Conservation (phyloP, 352 stramenopile genomes). For the Lagenidium sp. region DNA sequence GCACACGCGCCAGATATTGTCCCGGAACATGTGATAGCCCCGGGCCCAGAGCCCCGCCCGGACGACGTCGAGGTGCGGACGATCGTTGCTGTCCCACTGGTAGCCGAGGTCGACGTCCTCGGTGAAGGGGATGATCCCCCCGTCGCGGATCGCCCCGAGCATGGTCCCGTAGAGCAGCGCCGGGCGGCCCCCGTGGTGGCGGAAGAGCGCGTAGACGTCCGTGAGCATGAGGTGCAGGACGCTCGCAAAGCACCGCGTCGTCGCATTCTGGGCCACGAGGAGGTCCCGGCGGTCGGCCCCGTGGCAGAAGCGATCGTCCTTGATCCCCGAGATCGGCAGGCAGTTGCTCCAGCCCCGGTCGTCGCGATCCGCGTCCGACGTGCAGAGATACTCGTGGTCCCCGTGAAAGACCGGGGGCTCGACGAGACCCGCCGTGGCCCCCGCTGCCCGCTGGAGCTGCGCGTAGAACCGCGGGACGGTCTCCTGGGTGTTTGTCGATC, state of each 20-base stretch:
- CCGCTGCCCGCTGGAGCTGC: no score
- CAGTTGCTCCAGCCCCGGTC: constrained; percentile 28
- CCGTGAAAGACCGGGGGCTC: no score
- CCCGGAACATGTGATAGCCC: constrained; percentile 33
- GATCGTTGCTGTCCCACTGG: neutral
- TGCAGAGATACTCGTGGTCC: no score
- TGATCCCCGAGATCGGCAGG: constrained; percentile 16
- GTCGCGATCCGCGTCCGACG: no score
- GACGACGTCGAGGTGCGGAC: constrained; percentile 3
- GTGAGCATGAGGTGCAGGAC: constrained; percentile 28
- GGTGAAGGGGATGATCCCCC: constrained; percentile 26
- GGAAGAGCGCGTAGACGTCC: constrained; percentile 22
- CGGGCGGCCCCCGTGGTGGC: constrained; percentile 5
- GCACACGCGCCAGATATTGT: constrained; percentile 30
- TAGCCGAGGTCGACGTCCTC: constrained; percentile 29
- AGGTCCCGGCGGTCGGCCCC: constrained; percentile 18
- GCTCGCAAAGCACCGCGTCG: constrained; percentile 17
- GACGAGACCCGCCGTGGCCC: no score
- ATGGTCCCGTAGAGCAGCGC: constrained; percentile 23
- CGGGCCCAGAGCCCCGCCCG: constrained; percentile 15
- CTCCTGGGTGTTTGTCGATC: no score
- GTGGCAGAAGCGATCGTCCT: constrained; percentile 18
- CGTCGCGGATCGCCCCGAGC: constrained; percentile 27
- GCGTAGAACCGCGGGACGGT: no score
- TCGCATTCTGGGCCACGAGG: constrained; percentile 3